These are phyloP conservation scores for Scheffersomyces lignicola DNA, from an alignment of 1,139 yeast genomes.

Conservation along the genomic window DNA sequence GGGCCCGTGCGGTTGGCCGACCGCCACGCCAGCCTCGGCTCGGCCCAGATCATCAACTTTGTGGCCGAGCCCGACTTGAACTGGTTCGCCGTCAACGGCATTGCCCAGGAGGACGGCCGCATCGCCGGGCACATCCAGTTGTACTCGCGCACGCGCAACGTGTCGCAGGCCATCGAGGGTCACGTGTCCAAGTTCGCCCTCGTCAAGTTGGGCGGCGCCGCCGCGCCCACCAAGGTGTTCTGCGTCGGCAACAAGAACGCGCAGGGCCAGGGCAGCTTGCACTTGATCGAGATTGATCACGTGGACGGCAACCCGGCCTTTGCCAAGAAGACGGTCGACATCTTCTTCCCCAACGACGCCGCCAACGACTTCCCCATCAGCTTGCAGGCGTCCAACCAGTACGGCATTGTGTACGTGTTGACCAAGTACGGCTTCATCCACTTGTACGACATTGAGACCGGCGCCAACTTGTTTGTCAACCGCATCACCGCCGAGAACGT, in stretches of 20 bases:
- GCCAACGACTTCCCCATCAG: constrained; percentile 96
- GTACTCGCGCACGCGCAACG: constrained; percentile 81
- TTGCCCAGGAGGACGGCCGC: constrained; percentile 91
- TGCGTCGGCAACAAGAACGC: constrained; percentile 88
- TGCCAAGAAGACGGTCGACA: constrained; percentile 86
- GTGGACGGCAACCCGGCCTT: constrained; percentile 83
- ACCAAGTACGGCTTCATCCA: constrained; percentile 98
- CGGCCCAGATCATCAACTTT: constrained; percentile 88
- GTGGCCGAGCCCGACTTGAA: constrained; percentile 77
- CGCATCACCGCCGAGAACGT: constrained; percentile 96
- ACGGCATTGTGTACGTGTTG: constrained; percentile 83
- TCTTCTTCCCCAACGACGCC: constrained; percentile 97
- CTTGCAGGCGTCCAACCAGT: constrained; percentile 80
- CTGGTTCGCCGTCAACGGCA: constrained; percentile 96
- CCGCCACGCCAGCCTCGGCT: constrained; percentile 77
- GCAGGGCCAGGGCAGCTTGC: constrained; percentile 83
- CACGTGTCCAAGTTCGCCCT: constrained; percentile 92
- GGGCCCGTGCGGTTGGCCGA: constrained; percentile 81
- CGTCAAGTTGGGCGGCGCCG: constrained; percentile 70
- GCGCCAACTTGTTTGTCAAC: constrained; percentile 90
- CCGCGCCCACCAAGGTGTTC: constrained; percentile 80
- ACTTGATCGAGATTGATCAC: constrained; percentile 95
- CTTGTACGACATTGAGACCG: constrained; percentile 90
- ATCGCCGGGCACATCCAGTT: constrained; percentile 97
- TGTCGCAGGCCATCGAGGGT: constrained; percentile 97